phyloP scores from a whole-genome alignment of 2,329 filamentous ascomycete genomes.

The Epichloe gansuensis region DNA sequence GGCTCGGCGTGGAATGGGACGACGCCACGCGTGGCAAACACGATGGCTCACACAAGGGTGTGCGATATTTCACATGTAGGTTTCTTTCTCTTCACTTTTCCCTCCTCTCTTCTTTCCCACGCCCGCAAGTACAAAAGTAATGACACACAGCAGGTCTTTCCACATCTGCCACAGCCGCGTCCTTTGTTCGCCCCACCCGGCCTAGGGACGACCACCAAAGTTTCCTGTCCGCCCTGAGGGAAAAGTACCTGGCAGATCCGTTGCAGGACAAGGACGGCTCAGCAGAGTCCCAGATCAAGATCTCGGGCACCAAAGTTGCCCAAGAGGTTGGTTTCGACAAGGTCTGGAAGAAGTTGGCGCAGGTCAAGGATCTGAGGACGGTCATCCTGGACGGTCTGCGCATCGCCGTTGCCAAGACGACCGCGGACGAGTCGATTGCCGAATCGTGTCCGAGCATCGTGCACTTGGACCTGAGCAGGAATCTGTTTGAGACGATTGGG shows the following conservation, averaged over 20 bases:
- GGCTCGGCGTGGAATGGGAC: slow-evolving; percentile 97
- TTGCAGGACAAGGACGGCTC: slow-evolving; percentile 23
- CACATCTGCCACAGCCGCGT: slow-evolving; percentile 59
- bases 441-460: slow-evolving; percentile 53
- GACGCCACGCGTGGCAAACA: slow-evolving; percentile 79
- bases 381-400: slow-evolving; percentile 71
- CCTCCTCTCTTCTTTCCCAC: neutral
- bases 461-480: slow-evolving; percentile 77
- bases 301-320: slow-evolving; percentile 64
- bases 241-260: slow-evolving; percentile 66
- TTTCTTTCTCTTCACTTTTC: neutral
- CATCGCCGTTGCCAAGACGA: slow-evolving; percentile 33
- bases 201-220: slow-evolving; percentile 54
- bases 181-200: slow-evolving; percentile 73
- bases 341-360: slow-evolving; percentile 66
- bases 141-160: slow-evolving; percentile 36
- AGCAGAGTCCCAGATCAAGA: slow-evolving; percentile 41
- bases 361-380: slow-evolving; percentile 64
- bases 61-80: slow-evolving; percentile 73
- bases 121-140: neutral
- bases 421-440: slow-evolving; percentile 26
- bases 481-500: slow-evolving; percentile 57
- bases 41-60: slow-evolving; percentile 68
- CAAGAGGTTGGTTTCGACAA: slow-evolving; percentile 96
- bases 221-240: slow-evolving; percentile 67